phyloP scores from a whole-genome alignment of 2,329 filamentous ascomycete genomes.

The Grosmannia penicillata region DNA sequence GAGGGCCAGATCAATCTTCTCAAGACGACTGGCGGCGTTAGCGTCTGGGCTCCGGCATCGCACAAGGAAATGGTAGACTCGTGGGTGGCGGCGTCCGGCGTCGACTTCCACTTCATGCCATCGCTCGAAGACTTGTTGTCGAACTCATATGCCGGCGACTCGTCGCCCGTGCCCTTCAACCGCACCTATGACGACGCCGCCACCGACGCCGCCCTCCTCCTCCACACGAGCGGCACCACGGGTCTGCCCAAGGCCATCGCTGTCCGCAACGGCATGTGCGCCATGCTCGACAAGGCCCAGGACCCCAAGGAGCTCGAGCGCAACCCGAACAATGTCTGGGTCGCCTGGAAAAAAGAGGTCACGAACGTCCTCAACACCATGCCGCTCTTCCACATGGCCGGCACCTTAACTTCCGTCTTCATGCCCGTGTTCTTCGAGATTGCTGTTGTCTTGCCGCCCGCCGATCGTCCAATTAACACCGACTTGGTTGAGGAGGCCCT shows the following conservation, averaged over 20 bases:
- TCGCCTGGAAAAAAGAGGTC: background rate
- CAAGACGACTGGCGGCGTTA: conserved; percentile 23
- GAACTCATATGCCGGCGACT: background rate
- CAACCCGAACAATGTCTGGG: background rate
- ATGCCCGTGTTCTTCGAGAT: conserved; percentile 12
- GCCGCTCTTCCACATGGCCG: conserved; percentile 21
- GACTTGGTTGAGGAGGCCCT: conserved; percentile 18
- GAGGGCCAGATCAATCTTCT: conserved; percentile 30
- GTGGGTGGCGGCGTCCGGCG: conserved; percentile 3
- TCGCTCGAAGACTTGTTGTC: background rate
- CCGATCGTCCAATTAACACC: conserved; percentile 19
- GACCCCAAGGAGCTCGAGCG: background rate
- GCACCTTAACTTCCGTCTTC: conserved; percentile 14
- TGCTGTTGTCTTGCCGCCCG: conserved; percentile 13
- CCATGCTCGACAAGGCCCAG: conserved; percentile 16
- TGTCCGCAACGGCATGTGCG: conserved; percentile 21
- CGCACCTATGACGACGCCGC: conserved; percentile 22
- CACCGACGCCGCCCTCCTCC: conserved; percentile 23
- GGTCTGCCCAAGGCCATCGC: conserved; percentile 30
- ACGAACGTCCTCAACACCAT: conserved; percentile 12
- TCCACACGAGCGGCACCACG: conserved; percentile 31
- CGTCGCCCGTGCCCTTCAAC: background rate
- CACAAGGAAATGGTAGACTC: conserved; percentile 4
- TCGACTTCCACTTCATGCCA: conserved; percentile 11
- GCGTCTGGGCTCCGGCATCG: conserved; percentile 18